Evolutionary conservation across 192 early-diverging fungal genomes (phyloP), one percentile per base, ranked within the genome.

Genomic region (Rhizophagus sp.): DNA sequence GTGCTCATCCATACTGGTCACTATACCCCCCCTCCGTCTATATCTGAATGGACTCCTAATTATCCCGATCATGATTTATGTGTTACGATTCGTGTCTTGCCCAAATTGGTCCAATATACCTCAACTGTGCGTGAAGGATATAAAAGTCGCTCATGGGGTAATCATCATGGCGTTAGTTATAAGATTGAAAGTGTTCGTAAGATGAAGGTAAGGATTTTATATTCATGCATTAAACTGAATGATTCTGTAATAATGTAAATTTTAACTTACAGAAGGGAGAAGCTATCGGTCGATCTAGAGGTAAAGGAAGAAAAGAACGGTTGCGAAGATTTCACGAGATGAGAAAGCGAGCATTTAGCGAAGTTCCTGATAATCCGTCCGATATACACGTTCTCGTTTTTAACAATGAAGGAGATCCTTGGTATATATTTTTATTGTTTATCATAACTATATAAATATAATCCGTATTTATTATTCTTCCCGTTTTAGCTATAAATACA

Each of bases 91-190:
- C 86, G 93, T 15, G 87, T 95, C 1, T 79, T 95, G 1, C 95
- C 95, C 1, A 91, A 90, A 30, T 84, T 96, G 15, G 82, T 84
- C 22, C 84, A 85, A 12, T 96, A 96, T 83, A 88, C 90, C 30
- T 91, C 92, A 10, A 91, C 89, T 0, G 78, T 88, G n/a, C 87
- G 85, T 25, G 62, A 90, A 82, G 77, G 86, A 30, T 81, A 89
- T 15, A 86, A 89, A 44, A 91, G 90, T 62, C 82, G 92, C 30
- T 89, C 88, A 19, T 96, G 95, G 95, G 84, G 87, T 2, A 84
- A 87, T 39, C 94, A 95, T 84, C 90, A 94, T 81, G 94, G 94
- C 10, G 88, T 93, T 62, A 94, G 92, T 78, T 82, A 94, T 10
- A 85, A 83, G 78, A 86, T 95, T 24, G 89, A 91, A 57, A 84